phyloP scores from a whole-genome alignment of 2,329 filamentous ascomycete genomes.

The Colletotrichum musicola region DNA sequence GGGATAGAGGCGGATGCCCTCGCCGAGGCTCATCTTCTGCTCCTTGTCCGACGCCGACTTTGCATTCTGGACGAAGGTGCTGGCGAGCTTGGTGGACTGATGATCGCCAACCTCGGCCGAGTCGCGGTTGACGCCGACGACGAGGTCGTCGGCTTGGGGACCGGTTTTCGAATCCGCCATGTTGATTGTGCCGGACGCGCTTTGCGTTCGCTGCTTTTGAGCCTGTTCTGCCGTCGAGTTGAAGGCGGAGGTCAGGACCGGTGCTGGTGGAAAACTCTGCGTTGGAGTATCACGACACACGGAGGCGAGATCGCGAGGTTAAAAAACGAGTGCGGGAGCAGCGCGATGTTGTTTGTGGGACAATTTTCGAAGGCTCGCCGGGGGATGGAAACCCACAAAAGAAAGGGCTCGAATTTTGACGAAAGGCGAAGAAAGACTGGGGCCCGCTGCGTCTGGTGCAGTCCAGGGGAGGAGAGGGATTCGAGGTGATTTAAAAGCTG shows the following conservation, averaged over 20 bases:
- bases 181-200: slow-evolving; percentile 1
- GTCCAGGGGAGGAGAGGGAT: slow-evolving; percentile 3
- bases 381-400: slow-evolving; percentile 30
- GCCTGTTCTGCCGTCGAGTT: neutral
- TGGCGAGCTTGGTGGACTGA: slow-evolving; percentile 43
- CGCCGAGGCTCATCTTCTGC: slow-evolving; percentile 77
- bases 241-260: neutral
- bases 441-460: slow-evolving; percentile 1
- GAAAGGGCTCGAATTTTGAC: slow-evolving; percentile 38
- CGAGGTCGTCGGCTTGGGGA: slow-evolving; percentile 18
- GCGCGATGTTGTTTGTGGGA: slow-evolving; percentile 27
- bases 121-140: slow-evolving; percentile 22
- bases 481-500: neutral
- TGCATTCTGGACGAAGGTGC: slow-evolving; percentile 58
- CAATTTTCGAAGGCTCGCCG: neutral
- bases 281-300: neutral
- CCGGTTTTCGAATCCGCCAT: slow-evolving; percentile 31
- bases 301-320: slow-evolving; percentile 4
- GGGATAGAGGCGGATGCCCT: slow-evolving; percentile 86
- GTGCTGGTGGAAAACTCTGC: slow-evolving; percentile 5
- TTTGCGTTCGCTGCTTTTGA: neutral
- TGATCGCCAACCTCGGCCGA: slow-evolving; percentile 29
- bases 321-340: slow-evolving; percentile 11
- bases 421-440: slow-evolving; percentile 38
- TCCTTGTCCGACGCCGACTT: slow-evolving; percentile 69